Evolutionary conservation across 192 early-diverging fungal genomes (phyloP).

Genomic region (Coemansia sp.): DNA sequence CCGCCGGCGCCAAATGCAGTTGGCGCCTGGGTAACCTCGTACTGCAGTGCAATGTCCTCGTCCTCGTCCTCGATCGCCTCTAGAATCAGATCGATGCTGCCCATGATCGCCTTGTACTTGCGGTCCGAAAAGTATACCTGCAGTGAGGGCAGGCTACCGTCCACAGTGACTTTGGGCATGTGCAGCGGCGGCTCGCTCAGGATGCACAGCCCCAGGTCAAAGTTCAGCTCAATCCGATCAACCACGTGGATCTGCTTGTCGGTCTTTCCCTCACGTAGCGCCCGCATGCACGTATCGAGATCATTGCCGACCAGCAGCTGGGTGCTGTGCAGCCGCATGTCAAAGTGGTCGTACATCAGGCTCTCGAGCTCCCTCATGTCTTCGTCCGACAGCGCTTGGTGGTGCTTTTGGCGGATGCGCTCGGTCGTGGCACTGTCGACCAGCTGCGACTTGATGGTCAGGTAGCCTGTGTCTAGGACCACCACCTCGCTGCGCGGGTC

Average conservation of each 20-base stretch:
- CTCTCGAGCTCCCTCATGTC: slow-evolving; percentile 72
- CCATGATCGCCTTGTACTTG: slow-evolving; percentile 90
- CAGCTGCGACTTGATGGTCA: slow-evolving; percentile 81
- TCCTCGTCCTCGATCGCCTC: slow-evolving; percentile 46
- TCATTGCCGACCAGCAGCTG: slow-evolving; percentile 80
- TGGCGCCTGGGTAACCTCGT: slow-evolving; percentile 19
- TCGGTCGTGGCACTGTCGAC: slow-evolving; percentile 64
- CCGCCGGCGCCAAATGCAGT: slow-evolving; percentile 48
- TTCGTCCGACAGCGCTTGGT: slow-evolving; percentile 53
- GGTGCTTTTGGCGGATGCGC: slow-evolving; percentile 65
- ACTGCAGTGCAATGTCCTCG: slow-evolving; percentile 44
- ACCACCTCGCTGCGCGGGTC: slow-evolving; percentile 61
- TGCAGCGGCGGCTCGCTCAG: slow-evolving; percentile 67
- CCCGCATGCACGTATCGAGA: slow-evolving; percentile 64
- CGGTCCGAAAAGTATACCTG: slow-evolving; percentile 88
- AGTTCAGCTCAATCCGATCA: slow-evolving; percentile 79
- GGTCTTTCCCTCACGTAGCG: slow-evolving; percentile 54
- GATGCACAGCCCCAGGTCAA: slow-evolving; percentile 82
- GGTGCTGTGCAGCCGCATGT: slow-evolving; percentile 70
- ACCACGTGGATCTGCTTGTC: slow-evolving; percentile 70
- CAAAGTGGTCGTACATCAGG: slow-evolving; percentile 89
- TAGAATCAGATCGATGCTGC: slow-evolving; percentile 66
- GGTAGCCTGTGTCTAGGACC: slow-evolving; percentile 89
- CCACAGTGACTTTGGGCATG: slow-evolving; percentile 69
- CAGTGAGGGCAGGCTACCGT: slow-evolving; percentile 76